Conservation (phyloP, 148 eudicot species). For the Chenopodium berlandieri region DNA sequence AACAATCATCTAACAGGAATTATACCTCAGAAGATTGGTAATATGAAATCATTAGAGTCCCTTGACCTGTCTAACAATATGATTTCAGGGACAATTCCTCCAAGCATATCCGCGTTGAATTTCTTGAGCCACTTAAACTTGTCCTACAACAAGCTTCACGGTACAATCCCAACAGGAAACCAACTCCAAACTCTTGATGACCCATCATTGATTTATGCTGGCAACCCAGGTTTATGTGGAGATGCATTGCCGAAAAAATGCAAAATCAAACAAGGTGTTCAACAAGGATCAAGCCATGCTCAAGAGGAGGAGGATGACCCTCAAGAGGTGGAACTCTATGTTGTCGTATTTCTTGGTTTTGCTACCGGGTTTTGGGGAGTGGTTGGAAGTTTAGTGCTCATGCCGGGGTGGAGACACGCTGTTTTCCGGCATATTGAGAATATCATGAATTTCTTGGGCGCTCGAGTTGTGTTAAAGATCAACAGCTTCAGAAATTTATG, state of each 20-base stretch:
- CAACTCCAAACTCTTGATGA: constrained; percentile 29
- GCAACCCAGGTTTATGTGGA: constrained; percentile 45
- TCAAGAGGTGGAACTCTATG: constrained; percentile 23
- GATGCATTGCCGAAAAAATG: constrained; percentile 33
- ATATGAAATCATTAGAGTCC: constrained; percentile 23
- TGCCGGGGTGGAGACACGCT: neutral
- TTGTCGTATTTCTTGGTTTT: constrained; percentile 19
- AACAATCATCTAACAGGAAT: constrained; percentile 36
- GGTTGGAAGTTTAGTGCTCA: constrained; percentile 21
- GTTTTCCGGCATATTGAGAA: neutral
- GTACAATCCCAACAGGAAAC: constrained; percentile 28
- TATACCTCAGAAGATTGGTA: constrained; percentile 31
- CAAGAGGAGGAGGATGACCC: constrained; percentile 2
- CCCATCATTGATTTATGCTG: constrained; percentile 31
- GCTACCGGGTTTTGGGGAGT: constrained; percentile 40
- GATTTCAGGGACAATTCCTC: constrained; percentile 36
- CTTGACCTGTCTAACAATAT: constrained; percentile 38
- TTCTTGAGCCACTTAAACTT: constrained; percentile 32
- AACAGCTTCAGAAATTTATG: neutral
- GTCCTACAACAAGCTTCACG: constrained; percentile 34
- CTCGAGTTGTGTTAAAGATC: neutral
- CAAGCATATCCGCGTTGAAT: constrained; percentile 26
- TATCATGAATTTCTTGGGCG: neutral
- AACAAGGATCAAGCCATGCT: neutral
- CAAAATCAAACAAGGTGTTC: neutral